Evolutionary conservation across 2,329 filamentous ascomycete genomes (phyloP).

Genomic region (Venturia oleaginea): DNA sequence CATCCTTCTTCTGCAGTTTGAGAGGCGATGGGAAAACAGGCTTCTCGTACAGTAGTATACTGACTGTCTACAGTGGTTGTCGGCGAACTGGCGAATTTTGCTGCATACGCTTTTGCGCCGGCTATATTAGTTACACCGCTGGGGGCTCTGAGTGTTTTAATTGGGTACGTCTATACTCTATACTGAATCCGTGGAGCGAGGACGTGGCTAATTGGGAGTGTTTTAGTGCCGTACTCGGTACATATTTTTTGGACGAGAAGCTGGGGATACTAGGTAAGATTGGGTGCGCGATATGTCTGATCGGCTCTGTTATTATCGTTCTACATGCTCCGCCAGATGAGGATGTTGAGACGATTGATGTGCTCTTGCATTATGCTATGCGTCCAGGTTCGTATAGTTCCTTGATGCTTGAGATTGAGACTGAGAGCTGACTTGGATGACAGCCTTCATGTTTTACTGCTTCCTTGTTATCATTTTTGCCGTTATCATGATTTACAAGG

Average conservation of each 20-base stretch:
- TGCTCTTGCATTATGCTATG: conserved; percentile 84
- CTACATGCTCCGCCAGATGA: conserved; percentile 92
- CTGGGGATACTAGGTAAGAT: conserved; percentile 86
- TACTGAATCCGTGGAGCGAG: background rate
- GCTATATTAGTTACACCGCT: conserved; percentile 97
- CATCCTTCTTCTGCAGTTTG: background rate
- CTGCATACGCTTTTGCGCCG: conserved; percentile 94
- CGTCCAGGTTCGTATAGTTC: conserved; percentile 63
- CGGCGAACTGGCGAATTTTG: conserved; percentile 94
- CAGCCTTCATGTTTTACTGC: conserved; percentile 87
- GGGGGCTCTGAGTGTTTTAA: conserved; percentile 86
- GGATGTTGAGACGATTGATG: conserved; percentile 81
- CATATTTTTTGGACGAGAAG: conserved; percentile 87
- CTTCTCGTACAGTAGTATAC: background rate
- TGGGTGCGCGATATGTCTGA: conserved; percentile 90
- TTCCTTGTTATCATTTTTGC: conserved; percentile 73
- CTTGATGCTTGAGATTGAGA: background rate
- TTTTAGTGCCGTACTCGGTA: conserved; percentile 71
- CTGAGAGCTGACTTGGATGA: background rate
- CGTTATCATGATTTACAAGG: conserved; percentile 88
- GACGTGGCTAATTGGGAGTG: background rate
- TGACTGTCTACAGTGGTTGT: conserved; percentile 58
- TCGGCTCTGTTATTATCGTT: conserved; percentile 94
- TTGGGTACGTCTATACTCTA: conserved; percentile 48
- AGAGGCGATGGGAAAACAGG: background rate